phyloP scores from a whole-genome alignment of 2,329 filamentous ascomycete species.

The Colletotrichum plurivorum region DNA sequence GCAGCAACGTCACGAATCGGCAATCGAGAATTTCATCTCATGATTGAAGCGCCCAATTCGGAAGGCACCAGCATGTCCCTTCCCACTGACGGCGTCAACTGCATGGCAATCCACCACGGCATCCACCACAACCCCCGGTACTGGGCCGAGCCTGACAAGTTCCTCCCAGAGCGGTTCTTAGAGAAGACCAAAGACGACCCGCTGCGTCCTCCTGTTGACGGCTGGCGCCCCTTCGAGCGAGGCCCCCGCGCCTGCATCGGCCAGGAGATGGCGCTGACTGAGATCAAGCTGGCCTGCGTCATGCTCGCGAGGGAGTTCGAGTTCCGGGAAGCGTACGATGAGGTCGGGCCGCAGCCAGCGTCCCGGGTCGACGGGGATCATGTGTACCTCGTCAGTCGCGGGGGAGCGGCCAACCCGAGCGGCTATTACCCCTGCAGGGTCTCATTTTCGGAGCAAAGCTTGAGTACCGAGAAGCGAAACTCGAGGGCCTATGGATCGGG shows the following conservation, averaged over 20 bases:
- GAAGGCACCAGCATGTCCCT: slow-evolving; percentile 43
- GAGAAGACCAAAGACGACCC: slow-evolving; percentile 45
- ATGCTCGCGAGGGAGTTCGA: slow-evolving; percentile 65
- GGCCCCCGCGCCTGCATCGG: slow-evolving; percentile 69
- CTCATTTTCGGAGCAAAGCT: no score
- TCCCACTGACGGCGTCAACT: slow-evolving; percentile 54
- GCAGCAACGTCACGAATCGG: slow-evolving; percentile 56
- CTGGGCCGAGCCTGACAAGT: slow-evolving; percentile 55
- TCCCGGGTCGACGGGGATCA: background rate
- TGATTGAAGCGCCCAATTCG: background rate
- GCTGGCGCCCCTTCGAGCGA: slow-evolving; percentile 68
- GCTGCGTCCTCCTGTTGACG: slow-evolving; percentile 56
- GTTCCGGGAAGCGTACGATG: slow-evolving; percentile 57
- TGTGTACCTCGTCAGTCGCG: slow-evolving; percentile 18
- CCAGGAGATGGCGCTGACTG: slow-evolving; percentile 67
- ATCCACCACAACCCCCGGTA: slow-evolving; percentile 56
- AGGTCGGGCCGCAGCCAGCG: slow-evolving; percentile 44
- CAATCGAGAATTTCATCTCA: slow-evolving; percentile 52
- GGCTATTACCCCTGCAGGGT: slow-evolving; percentile 14
- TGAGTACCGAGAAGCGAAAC: no score
- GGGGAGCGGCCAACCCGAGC: slow-evolving; percentile 19
- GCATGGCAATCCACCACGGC: slow-evolving; percentile 41
- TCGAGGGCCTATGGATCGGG: no score
- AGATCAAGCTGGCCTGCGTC: slow-evolving; percentile 64
- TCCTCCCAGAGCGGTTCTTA: slow-evolving; percentile 60